These are phyloP conservation scores for Vigna trinervia DNA, from an alignment of 306 rosid species.

Conservation along the genomic window DNA sequence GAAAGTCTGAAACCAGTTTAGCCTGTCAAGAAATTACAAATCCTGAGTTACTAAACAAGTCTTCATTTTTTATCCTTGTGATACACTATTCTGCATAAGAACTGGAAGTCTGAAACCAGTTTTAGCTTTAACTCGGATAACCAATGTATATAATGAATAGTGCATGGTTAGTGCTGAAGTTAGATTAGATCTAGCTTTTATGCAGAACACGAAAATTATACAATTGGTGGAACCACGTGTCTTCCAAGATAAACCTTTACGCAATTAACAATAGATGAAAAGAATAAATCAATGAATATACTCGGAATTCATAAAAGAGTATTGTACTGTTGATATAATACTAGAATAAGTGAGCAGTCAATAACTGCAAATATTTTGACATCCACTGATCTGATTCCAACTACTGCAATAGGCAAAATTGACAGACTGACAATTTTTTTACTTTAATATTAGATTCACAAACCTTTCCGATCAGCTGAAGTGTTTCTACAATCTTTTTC, in stretches of 20 bases:
- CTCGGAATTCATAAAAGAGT: constrained; percentile 12
- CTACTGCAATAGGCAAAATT: neutral
- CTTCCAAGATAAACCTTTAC: neutral
- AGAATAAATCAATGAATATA: neutral
- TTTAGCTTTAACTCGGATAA: constrained; percentile 10
- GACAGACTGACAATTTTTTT: neutral
- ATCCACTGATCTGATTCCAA: neutral
- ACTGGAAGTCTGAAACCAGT: neutral
- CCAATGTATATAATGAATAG: neutral
- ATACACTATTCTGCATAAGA: neutral
- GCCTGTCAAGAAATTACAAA: constrained; percentile 16
- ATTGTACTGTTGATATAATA: constrained; percentile 5
- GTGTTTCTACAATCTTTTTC: neutral
- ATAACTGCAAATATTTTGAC: constrained; percentile 16
- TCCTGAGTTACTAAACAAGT: neutral
- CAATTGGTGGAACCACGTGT: neutral
- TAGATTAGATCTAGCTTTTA: constrained; percentile 1
- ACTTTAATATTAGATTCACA: neutral
- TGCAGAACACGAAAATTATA: neutral
- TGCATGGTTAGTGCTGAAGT: neutral
- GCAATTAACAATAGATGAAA: neutral
- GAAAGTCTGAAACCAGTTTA: neutral
- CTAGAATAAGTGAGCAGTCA: constrained; percentile 11
- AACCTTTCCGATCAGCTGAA: neutral
- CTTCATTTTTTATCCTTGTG: neutral